phyloP scores from a whole-genome alignment of 75 land plant genomes.

The Isoetes taiwanensis region DNA sequence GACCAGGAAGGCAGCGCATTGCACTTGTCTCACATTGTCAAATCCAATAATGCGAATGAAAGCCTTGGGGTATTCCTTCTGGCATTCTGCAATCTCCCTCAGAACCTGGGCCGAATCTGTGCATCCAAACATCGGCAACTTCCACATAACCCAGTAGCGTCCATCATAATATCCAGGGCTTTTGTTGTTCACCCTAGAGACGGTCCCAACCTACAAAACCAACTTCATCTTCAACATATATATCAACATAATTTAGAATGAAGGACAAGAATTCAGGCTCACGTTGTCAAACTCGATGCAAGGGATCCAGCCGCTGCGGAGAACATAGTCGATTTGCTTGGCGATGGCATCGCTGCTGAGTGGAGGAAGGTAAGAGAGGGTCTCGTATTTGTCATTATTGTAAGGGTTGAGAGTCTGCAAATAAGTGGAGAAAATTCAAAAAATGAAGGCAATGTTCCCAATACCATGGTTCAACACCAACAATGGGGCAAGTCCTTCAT shows the following conservation, averaged over 20 bases:
- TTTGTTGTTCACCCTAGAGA: background rate
- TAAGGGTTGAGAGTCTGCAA: background rate
- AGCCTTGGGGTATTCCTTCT: background rate
- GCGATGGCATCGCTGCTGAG: background rate
- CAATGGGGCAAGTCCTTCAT: too few species aligned
- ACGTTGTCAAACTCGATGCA: background rate
- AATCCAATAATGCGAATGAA: background rate
- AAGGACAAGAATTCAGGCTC: too few species aligned
- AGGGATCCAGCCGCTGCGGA: slow-evolving; percentile 1
- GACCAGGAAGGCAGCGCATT: slow-evolving; percentile 1
- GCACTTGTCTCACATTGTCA: background rate
- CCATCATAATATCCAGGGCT: slow-evolving; percentile 5
- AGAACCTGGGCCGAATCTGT: slow-evolving; percentile 3
- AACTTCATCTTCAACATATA: too few species aligned
- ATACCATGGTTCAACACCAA: too few species aligned
- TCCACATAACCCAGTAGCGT: slow-evolving; percentile 4
- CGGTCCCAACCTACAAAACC: background rate
- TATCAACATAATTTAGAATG: too few species aligned
- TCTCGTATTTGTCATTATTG: background rate
- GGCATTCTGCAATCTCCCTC: slow-evolving; percentile 2
- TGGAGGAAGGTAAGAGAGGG: background rate
- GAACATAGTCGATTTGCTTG: slow-evolving; percentile 3
- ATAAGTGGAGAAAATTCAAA: too few species aligned
- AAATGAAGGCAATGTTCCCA: too few species aligned
- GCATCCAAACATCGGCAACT: slow-evolving; percentile 3